A percentile compares a stretch with the other conserved stretches of the same genome.
phyloP scores from a whole-genome alignment of 129 eudicot genomes.

The Oenanthe sinensis region DNA sequence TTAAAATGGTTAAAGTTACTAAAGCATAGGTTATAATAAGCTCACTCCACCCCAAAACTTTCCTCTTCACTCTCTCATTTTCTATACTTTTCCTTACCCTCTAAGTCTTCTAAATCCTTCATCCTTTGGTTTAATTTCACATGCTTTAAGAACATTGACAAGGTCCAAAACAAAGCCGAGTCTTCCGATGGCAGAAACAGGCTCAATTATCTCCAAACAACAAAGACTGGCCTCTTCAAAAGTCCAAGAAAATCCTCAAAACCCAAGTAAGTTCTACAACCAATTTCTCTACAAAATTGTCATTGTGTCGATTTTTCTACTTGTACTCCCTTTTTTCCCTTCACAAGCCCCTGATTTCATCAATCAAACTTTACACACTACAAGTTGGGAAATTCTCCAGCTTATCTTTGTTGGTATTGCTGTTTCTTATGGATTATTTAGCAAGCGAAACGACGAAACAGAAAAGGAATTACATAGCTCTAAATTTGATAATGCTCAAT shows the following conservation, averaged over 20 bases:
- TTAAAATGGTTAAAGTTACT: slow-evolving; percentile 7
- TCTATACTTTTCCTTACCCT: slow-evolving; percentile 37
- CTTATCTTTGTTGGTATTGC: slow-evolving; percentile 87
- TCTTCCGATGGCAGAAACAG: slow-evolving; percentile 55
- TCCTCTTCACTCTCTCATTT: slow-evolving; percentile 24
- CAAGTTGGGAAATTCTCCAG: slow-evolving; percentile 89
- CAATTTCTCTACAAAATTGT: slow-evolving; percentile 62
- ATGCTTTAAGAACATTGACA: slow-evolving; percentile 9
- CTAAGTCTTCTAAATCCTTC: slow-evolving; percentile 33
- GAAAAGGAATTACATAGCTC: slow-evolving; percentile 26
- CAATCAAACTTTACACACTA: slow-evolving; percentile 34
- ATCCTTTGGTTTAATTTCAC: slow-evolving; percentile 22
- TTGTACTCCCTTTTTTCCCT: slow-evolving; percentile 61
- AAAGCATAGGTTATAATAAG: slow-evolving; percentile 25
- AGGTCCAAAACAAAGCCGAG: slow-evolving; percentile 14
- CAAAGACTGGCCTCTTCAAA: slow-evolving; percentile 23
- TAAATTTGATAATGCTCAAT: slow-evolving; percentile 39
- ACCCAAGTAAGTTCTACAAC: slow-evolving; percentile 51
- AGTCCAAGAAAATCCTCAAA: slow-evolving; percentile 24
- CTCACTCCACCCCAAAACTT: slow-evolving; percentile 44
- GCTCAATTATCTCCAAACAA: slow-evolving; percentile 14
- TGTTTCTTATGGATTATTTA: slow-evolving; percentile 86
- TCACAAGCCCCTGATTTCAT: slow-evolving; percentile 66
- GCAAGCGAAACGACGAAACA: slow-evolving; percentile 48
- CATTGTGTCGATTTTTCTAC: slow-evolving; percentile 39